Base-by-base conservation (phyloP, 2,329 filamentous ascomycete species). In the Blastomyces gilchristii region DNA sequence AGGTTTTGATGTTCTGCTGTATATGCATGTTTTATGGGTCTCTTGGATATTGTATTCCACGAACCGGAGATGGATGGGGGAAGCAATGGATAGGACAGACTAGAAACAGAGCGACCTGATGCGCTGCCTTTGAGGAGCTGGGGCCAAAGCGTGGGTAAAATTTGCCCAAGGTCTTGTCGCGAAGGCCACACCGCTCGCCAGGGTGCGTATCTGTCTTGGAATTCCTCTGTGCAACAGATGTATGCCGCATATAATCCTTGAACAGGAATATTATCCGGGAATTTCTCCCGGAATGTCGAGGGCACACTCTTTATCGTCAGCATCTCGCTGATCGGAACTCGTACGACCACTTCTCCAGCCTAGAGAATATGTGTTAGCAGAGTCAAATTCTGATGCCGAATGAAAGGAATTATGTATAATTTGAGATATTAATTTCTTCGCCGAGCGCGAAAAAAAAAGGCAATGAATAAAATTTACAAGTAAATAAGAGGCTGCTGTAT, bases 241-340 rank as follows among this genome's bases (percentile, higher is more conserved):
- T 85, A 84, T 1, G 86, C 81, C n/a, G 90, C 87, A 8, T 94
- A 79, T 49, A 90, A 82, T 37, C 86, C 87, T 69, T 95, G 90
- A 28, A 88, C 81, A 0, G 85, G 83, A 53, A 82, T 81, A 18
- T 80, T 79, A 22, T 79, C 77, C 0, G 82, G 79, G 12, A 88
- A 80, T 37, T 76, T 77, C 14, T 75, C 72, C 61, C 78, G 74
- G 62, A 91, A 81, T 1, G 75, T 65, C 39, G 78, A 76, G 8
- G 84, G 82, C 12, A 88, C 80, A 1, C 82, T 82, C 47, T 85
- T 80, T n/a, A 85, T 76, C 39, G 85, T 87, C 60, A 90, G 78
- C 60, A 94, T 83, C 37, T 83, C 80, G 58, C 76, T 74, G 50
- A 82, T 79, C 11, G 88, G 89, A 0, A 94, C 84, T 63, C 81